Evolutionary conservation across 2,329 filamentous ascomycete species (phyloP).

Genomic region (Dactylellina haptotyla): DNA sequence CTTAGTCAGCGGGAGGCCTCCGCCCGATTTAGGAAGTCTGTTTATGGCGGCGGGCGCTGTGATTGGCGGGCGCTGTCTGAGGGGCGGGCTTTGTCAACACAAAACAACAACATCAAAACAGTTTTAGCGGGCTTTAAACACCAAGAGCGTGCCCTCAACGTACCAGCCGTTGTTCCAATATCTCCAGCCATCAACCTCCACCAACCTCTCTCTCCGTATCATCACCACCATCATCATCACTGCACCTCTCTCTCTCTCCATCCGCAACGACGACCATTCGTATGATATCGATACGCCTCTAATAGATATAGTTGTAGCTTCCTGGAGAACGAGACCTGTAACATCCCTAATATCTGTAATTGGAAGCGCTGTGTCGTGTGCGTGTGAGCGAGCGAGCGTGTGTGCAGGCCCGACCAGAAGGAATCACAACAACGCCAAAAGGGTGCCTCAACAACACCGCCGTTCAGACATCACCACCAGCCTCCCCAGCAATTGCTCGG

Average conservation of each 20-base stretch:
- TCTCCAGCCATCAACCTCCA: slow-evolving; percentile 55
- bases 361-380: too few species aligned
- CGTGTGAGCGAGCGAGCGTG: not conserved
- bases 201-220: slow-evolving; percentile 51
- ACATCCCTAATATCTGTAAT: too few species aligned
- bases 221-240: not conserved
- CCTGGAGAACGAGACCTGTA: slow-evolving; percentile 23
- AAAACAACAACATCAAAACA: slow-evolving; percentile 53
- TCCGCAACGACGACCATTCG: slow-evolving; percentile 38
- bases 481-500: slow-evolving; percentile 39
- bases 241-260: slow-evolving; percentile 45
- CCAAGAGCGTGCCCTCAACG: slow-evolving; percentile 34
- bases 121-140: slow-evolving; percentile 40
- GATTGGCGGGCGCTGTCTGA: slow-evolving; percentile 29
- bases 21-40: slow-evolving; percentile 33
- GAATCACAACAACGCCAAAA: slow-evolving; percentile 46
- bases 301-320: slow-evolving; percentile 10
- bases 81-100: slow-evolving; percentile 39
- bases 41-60: slow-evolving; percentile 2
- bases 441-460: slow-evolving; percentile 26
- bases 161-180: slow-evolving; percentile 20
- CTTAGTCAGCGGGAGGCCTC: slow-evolving; percentile 39
- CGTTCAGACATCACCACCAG: slow-evolving; percentile 40
- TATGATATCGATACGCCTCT: slow-evolving; percentile 33
- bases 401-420: not conserved